Conservation (phyloP, 306 rosid species). For the Myrica gale region DNA sequence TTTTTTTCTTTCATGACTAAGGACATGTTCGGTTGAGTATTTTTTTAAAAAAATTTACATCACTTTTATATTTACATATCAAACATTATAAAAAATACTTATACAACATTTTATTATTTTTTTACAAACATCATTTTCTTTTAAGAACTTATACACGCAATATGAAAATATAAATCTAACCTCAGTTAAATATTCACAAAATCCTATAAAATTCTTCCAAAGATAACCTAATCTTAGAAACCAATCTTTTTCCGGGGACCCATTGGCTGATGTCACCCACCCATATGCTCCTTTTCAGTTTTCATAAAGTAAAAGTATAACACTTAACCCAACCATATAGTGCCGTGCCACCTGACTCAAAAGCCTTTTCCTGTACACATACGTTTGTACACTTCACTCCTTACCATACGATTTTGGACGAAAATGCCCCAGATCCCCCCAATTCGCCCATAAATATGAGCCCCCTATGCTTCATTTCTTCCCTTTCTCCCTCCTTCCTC, state of each 20-base stretch:
- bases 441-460: conserved; percentile 38
- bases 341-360: conserved; percentile 88
- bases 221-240: too few species aligned
- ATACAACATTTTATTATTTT: too few species aligned
- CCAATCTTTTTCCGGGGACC: conserved; percentile 42
- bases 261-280: conserved; percentile 32
- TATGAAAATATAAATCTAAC: too few species aligned
- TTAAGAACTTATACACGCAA: too few species aligned
- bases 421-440: conserved; percentile 17
- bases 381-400: background rate
- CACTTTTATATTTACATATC: too few species aligned
- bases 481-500: conserved; percentile 75
- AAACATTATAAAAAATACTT: too few species aligned
- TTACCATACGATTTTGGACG: background rate
- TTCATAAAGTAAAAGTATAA: conserved; percentile 19
- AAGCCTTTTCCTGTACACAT: conserved; percentile 40
- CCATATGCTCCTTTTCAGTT: background rate
- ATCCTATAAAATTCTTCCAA: too few species aligned
- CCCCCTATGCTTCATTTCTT: conserved; percentile 55
- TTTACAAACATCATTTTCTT: too few species aligned
- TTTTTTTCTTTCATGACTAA: conserved; percentile 61
- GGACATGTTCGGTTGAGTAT: too few species aligned
- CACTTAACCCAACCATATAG: conserved; percentile 39
- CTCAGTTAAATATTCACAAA: too few species aligned
- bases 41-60: too few species aligned